Conservation (phyloP, 78 protist genomes). For the Dictyostelium capitatum region DNA sequence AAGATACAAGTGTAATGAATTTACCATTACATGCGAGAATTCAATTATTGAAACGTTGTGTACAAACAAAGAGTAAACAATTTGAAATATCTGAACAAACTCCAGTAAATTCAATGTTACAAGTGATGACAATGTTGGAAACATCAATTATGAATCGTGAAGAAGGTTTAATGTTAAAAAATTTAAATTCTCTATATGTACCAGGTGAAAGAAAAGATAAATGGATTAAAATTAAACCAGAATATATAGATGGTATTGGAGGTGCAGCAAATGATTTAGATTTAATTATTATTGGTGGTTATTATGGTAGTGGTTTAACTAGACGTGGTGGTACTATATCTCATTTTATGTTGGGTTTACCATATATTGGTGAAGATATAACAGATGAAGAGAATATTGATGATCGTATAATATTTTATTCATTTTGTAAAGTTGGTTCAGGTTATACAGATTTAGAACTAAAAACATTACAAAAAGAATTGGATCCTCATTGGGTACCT, state of each 20-base stretch:
- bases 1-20: constrained; percentile 76
- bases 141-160: constrained; percentile 63
- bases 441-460: constrained; percentile 89
- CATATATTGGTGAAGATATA: neutral
- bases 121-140: constrained; percentile 62
- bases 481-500: constrained; percentile 86
- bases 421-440: constrained; percentile 87
- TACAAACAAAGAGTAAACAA: constrained; percentile 21
- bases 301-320: constrained; percentile 86
- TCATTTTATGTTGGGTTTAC: constrained; percentile 90
- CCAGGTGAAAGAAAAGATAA: constrained; percentile 83
- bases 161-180: constrained; percentile 94
- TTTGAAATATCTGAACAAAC: constrained; percentile 81
- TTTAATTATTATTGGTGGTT: constrained; percentile 92
- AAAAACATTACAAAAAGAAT: constrained; percentile 39
- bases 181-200: constrained; percentile 51
- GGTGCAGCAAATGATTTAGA: constrained; percentile 91
- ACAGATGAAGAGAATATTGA: neutral
- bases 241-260: constrained; percentile 87
- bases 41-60: constrained; percentile 39
- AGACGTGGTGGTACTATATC: constrained; percentile 87
- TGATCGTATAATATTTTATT: constrained; percentile 12
- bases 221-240: constrained; percentile 95
- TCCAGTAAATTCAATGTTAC: neutral
- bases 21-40: constrained; percentile 67